These are phyloP conservation scores for Dioszegia crocea DNA, from an alignment of 768 basidiomycete species.

Conservation along the genomic window DNA sequence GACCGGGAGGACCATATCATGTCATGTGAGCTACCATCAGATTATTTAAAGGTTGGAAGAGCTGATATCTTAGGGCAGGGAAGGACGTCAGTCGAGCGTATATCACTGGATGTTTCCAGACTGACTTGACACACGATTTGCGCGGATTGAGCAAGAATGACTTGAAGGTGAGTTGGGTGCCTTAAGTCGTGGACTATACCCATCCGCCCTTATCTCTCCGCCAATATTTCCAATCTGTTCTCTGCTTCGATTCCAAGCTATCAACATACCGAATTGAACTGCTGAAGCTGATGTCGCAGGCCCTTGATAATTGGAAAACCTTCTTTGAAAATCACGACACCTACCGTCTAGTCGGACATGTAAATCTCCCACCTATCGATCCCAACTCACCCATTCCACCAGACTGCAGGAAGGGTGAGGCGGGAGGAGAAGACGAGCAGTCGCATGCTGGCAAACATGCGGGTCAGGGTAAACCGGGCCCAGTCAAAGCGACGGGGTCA, in stretches of 20 bases:
- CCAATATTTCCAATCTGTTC: no score
- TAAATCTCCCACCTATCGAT: conserved; percentile 51
- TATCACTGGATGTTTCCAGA: conserved; percentile 86
- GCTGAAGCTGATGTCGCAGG: conserved; percentile 52
- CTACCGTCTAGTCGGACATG: conserved; percentile 72
- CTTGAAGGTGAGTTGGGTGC: conserved; percentile 61
- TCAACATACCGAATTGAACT: no score
- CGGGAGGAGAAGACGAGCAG: conserved; percentile 9
- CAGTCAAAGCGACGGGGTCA: conserved; percentile 11
- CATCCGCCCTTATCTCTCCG: no score
- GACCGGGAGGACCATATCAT: conserved; percentile 66
- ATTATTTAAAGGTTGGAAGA: neutral
- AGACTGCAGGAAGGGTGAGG: conserved; percentile 26
- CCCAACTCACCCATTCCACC: conserved; percentile 42
- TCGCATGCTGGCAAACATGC: neutral
- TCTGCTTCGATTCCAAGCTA: neutral
- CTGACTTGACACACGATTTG: conserved; percentile 84
- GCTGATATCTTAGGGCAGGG: conserved; percentile 56
- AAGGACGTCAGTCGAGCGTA: conserved; percentile 87
- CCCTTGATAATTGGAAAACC: conserved; percentile 79
- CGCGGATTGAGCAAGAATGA: conserved; percentile 73
- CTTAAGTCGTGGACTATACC: no score
- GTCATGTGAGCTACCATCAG: conserved; percentile 42
- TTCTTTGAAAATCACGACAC: conserved; percentile 79
- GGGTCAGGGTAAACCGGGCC: conserved; percentile 7